A percentile compares a stretch with the other conserved stretches of the same genome.
Conservation (phyloP, 2,329 filamentous ascomycete species). For the Lasiodiplodia theobromae region DNA sequence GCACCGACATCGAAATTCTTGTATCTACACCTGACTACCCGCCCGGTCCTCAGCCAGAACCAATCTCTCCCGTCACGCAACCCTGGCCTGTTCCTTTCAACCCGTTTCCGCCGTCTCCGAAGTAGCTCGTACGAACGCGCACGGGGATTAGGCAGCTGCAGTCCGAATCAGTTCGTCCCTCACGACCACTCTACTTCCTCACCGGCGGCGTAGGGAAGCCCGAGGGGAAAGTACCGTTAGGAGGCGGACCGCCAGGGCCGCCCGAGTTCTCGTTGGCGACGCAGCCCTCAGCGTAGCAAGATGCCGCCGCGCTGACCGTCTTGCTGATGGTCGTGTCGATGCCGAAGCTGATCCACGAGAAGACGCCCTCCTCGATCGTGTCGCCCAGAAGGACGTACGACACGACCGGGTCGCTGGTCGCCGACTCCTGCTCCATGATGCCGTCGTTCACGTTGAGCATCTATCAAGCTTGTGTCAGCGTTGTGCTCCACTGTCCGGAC, state of each 20-base stretch:
- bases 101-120: neutral
- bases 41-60: neutral
- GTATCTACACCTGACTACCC: neutral
- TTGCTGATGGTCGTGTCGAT: constrained; percentile 25
- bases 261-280: constrained; percentile 26
- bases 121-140: neutral
- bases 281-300: constrained; percentile 26
- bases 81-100: neutral
- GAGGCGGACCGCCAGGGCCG: constrained; percentile 2
- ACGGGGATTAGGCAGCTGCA: neutral
- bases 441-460: constrained; percentile 57
- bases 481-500: accelerated
- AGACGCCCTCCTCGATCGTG: constrained; percentile 43
- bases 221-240: constrained; percentile 2
- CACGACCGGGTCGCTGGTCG: constrained; percentile 60
- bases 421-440: constrained; percentile 58
- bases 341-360: constrained; percentile 40
- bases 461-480: neutral
- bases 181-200: neutral
- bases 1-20: neutral
- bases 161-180: neutral
- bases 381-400: constrained; percentile 66
- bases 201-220: constrained; percentile 5
- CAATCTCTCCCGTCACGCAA: neutral
- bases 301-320: constrained; percentile 22